phyloP scores from a whole-genome alignment of 2,329 filamentous ascomycete species.

The Fusarium sp. region DNA sequence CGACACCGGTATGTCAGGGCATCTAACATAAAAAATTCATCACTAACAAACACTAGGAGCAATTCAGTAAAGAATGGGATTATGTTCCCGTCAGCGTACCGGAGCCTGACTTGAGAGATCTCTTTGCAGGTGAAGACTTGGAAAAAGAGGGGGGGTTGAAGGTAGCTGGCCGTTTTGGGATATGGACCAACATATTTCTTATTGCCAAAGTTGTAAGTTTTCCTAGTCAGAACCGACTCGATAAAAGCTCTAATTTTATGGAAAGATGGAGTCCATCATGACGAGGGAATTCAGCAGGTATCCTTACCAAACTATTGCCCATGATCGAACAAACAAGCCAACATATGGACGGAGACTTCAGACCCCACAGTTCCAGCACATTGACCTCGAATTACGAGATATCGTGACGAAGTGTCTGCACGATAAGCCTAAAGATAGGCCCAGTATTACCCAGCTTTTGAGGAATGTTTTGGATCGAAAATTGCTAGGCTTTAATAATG shows the following conservation, averaged over 20 bases:
- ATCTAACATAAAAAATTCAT: background rate
- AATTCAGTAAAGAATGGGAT: constrained; percentile 38
- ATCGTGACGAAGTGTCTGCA: constrained; percentile 40
- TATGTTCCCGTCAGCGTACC: accelerated
- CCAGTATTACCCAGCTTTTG: constrained; percentile 36
- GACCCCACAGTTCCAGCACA: background rate
- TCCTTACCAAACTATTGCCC: constrained; percentile 16
- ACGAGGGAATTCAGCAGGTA: constrained; percentile 23
- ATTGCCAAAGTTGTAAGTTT: constrained; percentile 41
- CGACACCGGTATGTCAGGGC: constrained; percentile 36
- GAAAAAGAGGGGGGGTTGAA: background rate
- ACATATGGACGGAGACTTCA: constrained; percentile 40
- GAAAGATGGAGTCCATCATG: constrained; percentile 43
- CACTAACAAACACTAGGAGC: constrained; percentile 37
- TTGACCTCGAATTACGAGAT: constrained; percentile 39
- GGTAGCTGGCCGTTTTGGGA: constrained; percentile 43
- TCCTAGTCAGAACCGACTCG: background rate
- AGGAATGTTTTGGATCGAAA: constrained; percentile 33
- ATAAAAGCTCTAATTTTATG: constrained; percentile 2
- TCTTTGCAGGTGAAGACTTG: constrained; percentile 22
- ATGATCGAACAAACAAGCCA: background rate
- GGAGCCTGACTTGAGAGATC: accelerated
- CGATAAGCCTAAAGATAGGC: constrained; percentile 41
- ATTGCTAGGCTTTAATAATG: constrained; percentile 21
- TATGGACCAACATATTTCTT: constrained; percentile 45